Base-by-base conservation (phyloP, 768 basidiomycete genomes). In the Tylopilus felleus region DNA sequence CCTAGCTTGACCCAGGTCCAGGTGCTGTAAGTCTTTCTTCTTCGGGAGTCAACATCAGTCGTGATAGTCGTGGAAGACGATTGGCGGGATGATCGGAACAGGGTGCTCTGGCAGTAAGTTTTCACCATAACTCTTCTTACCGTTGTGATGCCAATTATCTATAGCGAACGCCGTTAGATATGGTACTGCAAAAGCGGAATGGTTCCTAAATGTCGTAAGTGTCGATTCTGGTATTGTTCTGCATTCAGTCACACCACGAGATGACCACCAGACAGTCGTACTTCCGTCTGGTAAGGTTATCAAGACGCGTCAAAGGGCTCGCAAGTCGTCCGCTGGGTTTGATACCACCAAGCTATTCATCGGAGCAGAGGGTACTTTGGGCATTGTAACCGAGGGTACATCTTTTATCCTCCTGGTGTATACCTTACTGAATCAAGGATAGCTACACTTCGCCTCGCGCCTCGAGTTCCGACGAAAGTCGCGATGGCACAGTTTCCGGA, bases 281-380 rank as follows among this genome's bases (percentile, higher is more conserved):
- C 81, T 94, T 27, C 90, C 92, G 0, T 83, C 79, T 47, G 91
- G 93, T 7, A 82, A 92, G 65, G 84, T 97, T 10, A 85, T 97
- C 63, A 93, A 93, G 67, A 96, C 93, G 0, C 82, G 92, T 21
- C 77, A 80, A 52, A 74, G 88, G 42, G 84, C 88, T 21, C 76
- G 90, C 45, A 95, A 97, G 66, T 93, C 90, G 4, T 81, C 92
- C 1, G 89, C 90, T 0, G 93, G 93, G 0, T 94, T 88, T 63
- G 93, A 95, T 63, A 78, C 81, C 1, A 93, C 90, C 0, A 94
- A 94, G 66, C 69, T 93, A 3, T 93, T 94, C 72, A 88, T 94
- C 45, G 93, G 93, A 5, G 90, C 90, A 3, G 93, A 94, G 69
- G 93, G 93, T 7, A 95, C 92, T 0, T 68, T 94, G 42, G 93